Base-by-base conservation (phyloP, 2,329 filamentous ascomycete genomes). In the Emergomyces orientalis region DNA sequence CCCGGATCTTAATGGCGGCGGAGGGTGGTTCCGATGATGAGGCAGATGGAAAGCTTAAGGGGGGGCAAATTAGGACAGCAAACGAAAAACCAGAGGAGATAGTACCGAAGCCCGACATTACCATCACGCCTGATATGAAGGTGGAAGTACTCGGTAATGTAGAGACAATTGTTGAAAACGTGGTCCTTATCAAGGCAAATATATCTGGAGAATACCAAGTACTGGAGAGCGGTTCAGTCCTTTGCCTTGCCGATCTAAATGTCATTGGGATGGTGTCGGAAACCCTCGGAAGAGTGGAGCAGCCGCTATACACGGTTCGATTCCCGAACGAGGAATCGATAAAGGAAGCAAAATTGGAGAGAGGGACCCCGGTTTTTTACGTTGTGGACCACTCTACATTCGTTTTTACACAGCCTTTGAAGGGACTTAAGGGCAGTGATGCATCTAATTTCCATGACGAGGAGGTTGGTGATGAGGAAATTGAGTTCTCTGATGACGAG, bases 401-500 rank as follows among this genome's bases (percentile, higher is more conserved):
- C 69, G 90, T 96, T 62, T 94, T 96, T 71, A 97, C 93, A 0
- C 84, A 94, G 73, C 86, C 88, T 7, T 79, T 97, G 63, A 89
- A 88, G 74, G 83, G 81, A 60, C 73, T 88, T 70, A 97, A 96
- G 77, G 91, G 91, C 64, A 94, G 91, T 11, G 94, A 99, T 75
- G 93, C 94, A 9, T 96, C 91, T 60, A 97, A 97, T 72, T 82
- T 96, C 62, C 89, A 96, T 74, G 94, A 97, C 68, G 94, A 99
- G 74, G 93, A 97, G 77, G 83, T 91, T 8, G 86, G 79, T 19
- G 88, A 89, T 39, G 90, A 96, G 45, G 93, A 97, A 73, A 84
- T 91, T 69, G 94, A 97, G 72, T 97, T 97, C 74, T 97, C 93
- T 0, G 94, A 99, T 68, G 94, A 99, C 70, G 94, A 99, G 76